These are phyloP conservation scores for Bipolaris oryzae DNA, from an alignment of 2,329 filamentous ascomycete genomes.

Conservation along the genomic window DNA sequence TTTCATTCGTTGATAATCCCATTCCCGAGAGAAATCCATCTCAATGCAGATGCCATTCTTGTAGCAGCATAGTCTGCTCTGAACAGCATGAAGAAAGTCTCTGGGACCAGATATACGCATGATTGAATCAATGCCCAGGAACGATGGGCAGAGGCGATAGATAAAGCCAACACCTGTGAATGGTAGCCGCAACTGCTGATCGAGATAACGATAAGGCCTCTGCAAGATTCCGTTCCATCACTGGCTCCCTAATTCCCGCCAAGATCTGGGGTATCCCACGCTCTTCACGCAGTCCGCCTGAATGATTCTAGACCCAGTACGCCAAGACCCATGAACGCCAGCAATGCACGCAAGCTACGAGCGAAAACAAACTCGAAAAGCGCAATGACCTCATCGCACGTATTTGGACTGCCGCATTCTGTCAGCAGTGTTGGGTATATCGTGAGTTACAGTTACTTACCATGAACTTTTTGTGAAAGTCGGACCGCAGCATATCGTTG, in stretches of 20 bases:
- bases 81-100: not conserved
- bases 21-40: not conserved
- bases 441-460: constrained; percentile 47
- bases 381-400: constrained; percentile 41
- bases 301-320: constrained; percentile 17
- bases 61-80: not conserved
- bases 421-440: constrained; percentile 15
- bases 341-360: constrained; percentile 22
- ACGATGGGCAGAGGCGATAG: constrained; percentile 24
- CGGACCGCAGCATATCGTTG: constrained; percentile 90
- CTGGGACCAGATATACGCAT: not conserved
- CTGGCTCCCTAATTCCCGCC: constrained; percentile 21
- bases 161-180: constrained; percentile 29
- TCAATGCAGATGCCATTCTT: not conserved
- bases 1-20: not conserved
- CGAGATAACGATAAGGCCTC: constrained; percentile 47
- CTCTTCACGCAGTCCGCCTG: constrained; percentile 18
- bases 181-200: constrained; percentile 36
- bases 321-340: constrained; percentile 30
- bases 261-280: constrained; percentile 37
- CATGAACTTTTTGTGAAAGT: constrained; percentile 99
- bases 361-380: not conserved
- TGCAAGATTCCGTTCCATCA: constrained; percentile 34
- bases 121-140: constrained; percentile 20
- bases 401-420: constrained; percentile 41